Base-by-base conservation (phyloP, 768 basidiomycete species). In the Tricholoma hemisulphureum region DNA sequence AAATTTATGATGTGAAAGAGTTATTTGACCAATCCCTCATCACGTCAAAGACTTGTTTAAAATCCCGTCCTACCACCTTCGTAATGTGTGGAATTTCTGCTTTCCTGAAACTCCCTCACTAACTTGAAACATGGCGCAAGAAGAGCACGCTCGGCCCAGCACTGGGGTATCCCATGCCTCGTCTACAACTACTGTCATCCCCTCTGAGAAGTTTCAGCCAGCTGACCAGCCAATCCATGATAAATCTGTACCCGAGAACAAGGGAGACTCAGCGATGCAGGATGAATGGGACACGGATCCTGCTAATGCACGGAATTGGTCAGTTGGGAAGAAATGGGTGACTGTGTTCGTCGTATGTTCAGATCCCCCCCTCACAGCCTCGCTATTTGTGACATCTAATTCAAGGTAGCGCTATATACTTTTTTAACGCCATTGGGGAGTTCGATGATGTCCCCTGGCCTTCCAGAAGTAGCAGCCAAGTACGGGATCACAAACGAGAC, bases 391-490 rank as follows among this genome's bases (percentile, higher is more conserved):
- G 21, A 49, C 31, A 8, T 16, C 9, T 34, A 16, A 45, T 54
- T 8, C 37, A 21, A 86, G 85, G 79, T 87, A 9, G 83, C 85
- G 0, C 66, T 83, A n/a, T 88, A 87, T 62, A 83, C 84, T 0
- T 83, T 87, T 53, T 70, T 82, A 21, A 68, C 77, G 7, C 79
- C 78, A 2, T 61, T 78, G 13, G 71, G 77, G 1, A 74, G 65
- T 55, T 75, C 87, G 14, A 89, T 89, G 84, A 87, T 91, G 84
- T 86, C 87, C 0, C 87, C 88, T 52, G 86, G 82, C 37, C 76
- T 89, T 13, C 83, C 82, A 11, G 76, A 83, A 32, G 70, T 89
- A 4, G 86, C 82, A 0, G 23, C 53, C 3, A 80, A 75, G 64
- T 88, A 81, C 59, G 65, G 69, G 6, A 84, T 88, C 54, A 82